phyloP scores from a whole-genome alignment of 1,139 yeast genomes.

The Taiozyma onychis region DNA sequence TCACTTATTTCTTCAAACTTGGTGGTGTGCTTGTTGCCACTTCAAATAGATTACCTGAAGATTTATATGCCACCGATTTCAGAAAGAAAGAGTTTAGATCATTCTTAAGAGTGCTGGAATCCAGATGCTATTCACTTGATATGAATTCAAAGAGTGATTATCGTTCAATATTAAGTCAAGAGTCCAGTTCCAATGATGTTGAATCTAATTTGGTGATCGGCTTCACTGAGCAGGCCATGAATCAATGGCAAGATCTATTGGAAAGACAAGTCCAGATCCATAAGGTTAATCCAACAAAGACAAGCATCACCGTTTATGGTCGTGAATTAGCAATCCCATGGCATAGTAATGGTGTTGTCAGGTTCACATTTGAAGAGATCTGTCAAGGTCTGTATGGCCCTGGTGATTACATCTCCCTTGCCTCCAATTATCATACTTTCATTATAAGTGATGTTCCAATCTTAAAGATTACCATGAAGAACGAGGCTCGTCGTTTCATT shows the following conservation, averaged over 20 bases:
- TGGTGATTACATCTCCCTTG: constrained; percentile 64
- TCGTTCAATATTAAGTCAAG: constrained; percentile 36
- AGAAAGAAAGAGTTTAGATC: constrained; percentile 51
- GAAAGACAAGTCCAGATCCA: not conserved
- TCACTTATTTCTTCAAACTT: constrained; percentile 62
- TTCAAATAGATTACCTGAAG: constrained; percentile 66
- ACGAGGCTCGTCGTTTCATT: constrained; percentile 65
- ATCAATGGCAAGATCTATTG: too few species aligned
- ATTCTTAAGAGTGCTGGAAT: constrained; percentile 50
- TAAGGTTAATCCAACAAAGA: not conserved
- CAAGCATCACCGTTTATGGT: constrained; percentile 47
- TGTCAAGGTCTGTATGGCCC: constrained; percentile 57
- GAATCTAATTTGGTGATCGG: constrained; percentile 29
- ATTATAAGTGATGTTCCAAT: constrained; percentile 59
- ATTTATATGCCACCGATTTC: constrained; percentile 60
- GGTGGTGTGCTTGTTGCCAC: constrained; percentile 76
- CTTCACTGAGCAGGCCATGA: not conserved
- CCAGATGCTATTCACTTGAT: constrained; percentile 59
- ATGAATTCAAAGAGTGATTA: constrained; percentile 58
- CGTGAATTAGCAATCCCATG: constrained; percentile 44
- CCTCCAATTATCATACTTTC: constrained; percentile 52
- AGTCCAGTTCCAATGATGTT: constrained; percentile 11
- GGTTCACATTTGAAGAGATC: constrained; percentile 48
- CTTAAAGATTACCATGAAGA: constrained; percentile 51
- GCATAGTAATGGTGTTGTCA: constrained; percentile 39